phyloP scores from a whole-genome alignment of 768 basidiomycete genomes.

The Rhizopogon vesiculosus region DNA sequence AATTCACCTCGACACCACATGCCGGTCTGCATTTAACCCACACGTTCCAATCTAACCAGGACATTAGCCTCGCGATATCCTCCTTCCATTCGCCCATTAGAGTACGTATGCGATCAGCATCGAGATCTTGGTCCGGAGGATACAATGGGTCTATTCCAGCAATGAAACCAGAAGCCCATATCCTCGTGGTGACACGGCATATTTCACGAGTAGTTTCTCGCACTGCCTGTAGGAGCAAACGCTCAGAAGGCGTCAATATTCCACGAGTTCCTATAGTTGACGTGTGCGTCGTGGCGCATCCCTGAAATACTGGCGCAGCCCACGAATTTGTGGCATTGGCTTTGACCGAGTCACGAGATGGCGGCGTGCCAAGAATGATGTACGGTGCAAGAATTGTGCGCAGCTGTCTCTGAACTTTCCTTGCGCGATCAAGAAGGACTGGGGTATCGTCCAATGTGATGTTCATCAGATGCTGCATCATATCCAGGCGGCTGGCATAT shows the following conservation, averaged over 20 bases:
- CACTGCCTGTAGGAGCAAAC: conserved; percentile 7
- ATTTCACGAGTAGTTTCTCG: conserved; percentile 13
- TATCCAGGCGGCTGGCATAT: conserved; percentile 39
- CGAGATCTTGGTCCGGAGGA: not conserved
- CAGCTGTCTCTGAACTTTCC: conserved; percentile 13
- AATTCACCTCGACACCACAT: conserved; percentile 7
- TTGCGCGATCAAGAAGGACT: conserved; percentile 4
- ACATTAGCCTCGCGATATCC: conserved; percentile 7
- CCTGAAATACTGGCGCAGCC: conserved; percentile 6
- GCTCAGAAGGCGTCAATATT: conserved; percentile 8
- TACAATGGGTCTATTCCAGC: conserved; percentile 2
- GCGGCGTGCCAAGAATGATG: conserved; percentile 1
- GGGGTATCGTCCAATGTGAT: conserved; percentile 7
- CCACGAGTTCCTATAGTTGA: not conserved
- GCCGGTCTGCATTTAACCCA: conserved; percentile 13
- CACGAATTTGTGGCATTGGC: conserved; percentile 4
- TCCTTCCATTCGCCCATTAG: conserved; percentile 7
- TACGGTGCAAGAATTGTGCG: conserved; percentile 12
- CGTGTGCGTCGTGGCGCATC: conserved; percentile 7
- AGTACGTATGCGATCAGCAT: not conserved
- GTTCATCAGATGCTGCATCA: conserved; percentile 33
- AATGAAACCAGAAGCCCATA: conserved; percentile 13
- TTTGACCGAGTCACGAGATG: not conserved
- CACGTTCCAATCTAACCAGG: conserved; percentile 17
- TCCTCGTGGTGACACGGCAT: conserved; percentile 12